phyloP scores from a whole-genome alignment of 345 rosid genomes.

The Bretschneidera sinensis region DNA sequence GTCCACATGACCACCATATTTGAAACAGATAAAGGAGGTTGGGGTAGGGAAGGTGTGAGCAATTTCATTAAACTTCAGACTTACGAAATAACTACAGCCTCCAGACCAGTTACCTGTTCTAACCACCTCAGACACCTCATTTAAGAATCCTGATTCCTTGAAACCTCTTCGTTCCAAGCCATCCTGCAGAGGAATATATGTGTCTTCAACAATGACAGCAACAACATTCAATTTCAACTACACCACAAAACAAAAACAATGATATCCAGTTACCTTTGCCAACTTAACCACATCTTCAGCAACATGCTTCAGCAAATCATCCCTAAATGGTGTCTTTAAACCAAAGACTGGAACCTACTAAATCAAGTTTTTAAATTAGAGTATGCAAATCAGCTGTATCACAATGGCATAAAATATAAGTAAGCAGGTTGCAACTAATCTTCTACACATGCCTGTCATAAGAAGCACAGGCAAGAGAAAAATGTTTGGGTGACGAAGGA shows the following conservation, averaged over 20 bases:
- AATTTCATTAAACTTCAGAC: background rate
- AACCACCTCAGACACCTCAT: slow-evolving; percentile 76
- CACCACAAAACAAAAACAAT: background rate
- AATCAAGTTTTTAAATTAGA: slow-evolving; percentile 21
- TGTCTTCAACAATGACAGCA: background rate
- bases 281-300: slow-evolving; percentile 79
- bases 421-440: too few species aligned
- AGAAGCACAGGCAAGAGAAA: too few species aligned
- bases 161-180: slow-evolving; percentile 93
- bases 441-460: too few species aligned
- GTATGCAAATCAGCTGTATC: slow-evolving; percentile 4
- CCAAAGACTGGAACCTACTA: slow-evolving; percentile 81
- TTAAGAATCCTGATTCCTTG: slow-evolving; percentile 87
- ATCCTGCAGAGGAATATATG: slow-evolving; percentile 43
- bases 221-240: background rate
- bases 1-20: background rate
- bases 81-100: background rate
- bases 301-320: slow-evolving; percentile 67
- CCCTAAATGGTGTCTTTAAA: slow-evolving; percentile 85
- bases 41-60: background rate
- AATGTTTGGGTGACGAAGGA: too few species aligned
- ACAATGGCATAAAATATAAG: background rate
- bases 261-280: slow-evolving; percentile 56
- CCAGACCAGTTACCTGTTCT: slow-evolving; percentile 58
- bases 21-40: too few species aligned